Base-by-base conservation (phyloP, 768 basidiomycete species). In the Boletales sp. region DNA sequence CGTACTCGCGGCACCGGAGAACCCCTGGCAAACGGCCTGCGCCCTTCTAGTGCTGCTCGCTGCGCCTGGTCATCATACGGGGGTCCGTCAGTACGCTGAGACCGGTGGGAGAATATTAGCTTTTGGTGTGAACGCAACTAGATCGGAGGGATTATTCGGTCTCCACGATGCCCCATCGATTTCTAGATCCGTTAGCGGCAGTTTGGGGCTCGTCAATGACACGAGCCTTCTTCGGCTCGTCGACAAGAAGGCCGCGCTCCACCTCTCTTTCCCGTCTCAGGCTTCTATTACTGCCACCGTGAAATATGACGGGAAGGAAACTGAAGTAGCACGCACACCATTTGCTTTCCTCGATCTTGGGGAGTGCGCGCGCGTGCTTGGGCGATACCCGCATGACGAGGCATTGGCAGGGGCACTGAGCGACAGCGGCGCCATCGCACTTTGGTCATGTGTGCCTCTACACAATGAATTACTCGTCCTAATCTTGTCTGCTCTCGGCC, bases 21-120 rank as follows among this genome's bases (percentile, higher is more conserved):
- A 86, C 40, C 93, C 94, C 17, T 97, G 94, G 94, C 66, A 79
- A 34, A 61, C 72, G 7, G 76, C 78, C 10, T 94, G 91, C 62
- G 84, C 86, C 3, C 73, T 95, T 2, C 78, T 97, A 15, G 86
- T 94, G 44, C 70, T 95, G 82, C 89, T n/a, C 76, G 83, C 49
- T 78, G 78, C 42, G 17, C 77, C 67, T 9, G 63, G 73, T 56
- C 60, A 66, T 45, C 67, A 71, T 19, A 46, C 71, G 10, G 64
- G 75, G 2, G 81, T 94, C 42, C 72, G 71, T 44, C 72, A 72
- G 4, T 95, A 81, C 55, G 78, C 87, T 8, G 73, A 81, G 36
- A 56, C 68, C 8, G 92, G 93, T 0, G 93, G 94, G 2, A 70
- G 70, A n/a, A 79, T 85, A 55, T 69, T 94, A 5, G 83, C 81